Evolutionary conservation across 2,329 filamentous ascomycete genomes (phyloP), one percentile per base, ranked within the genome.

Genomic region (Botrytis medusae): DNA sequence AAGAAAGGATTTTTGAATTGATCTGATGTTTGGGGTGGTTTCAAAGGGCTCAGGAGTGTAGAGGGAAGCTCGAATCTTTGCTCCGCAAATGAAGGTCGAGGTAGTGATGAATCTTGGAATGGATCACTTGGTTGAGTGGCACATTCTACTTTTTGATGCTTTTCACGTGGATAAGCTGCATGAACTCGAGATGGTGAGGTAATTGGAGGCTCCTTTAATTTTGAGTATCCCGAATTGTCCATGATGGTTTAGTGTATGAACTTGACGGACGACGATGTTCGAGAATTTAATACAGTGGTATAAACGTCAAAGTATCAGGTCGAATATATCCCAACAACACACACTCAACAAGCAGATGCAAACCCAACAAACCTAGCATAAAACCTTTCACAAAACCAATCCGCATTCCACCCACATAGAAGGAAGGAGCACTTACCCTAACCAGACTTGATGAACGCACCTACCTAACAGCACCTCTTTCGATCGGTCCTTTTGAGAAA

Each of bases 1-100:
- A 69, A 59, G 44, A 76, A 76, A 25, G 75, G 75, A 54, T 76
- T 76, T 48, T 62, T 69, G 14, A 40, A 73, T 44, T 37, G 65
- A 37, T 70, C 46, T 9, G 42, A 37, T 44, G 44, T 22, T 18
- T 70, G 59, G 6, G 42, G 37, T 25, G 34, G 29, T 25, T 44
- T 61, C 2, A 48, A 3, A 4, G 44, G 37, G 16, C 57, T 46
- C 9, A 70, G 44, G 10, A 59, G 44, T 29, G 57, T 44, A 7
- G 65, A 37, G 20, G 59, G 57, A 22, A 71, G 32, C 18, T 73
- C 65, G 51, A 63, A 73, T 29, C 46, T 34, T 44, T 73, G 65
- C 37, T 51, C 54, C 2, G 29, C 65, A 20, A 70, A 32, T 22
- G 72, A 72, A 29, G 48, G 42, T 32, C 54, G 63, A 46, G 60